Conservation (phyloP, 2,329 filamentous ascomycete species). For the Didymella arachidicola region DNA sequence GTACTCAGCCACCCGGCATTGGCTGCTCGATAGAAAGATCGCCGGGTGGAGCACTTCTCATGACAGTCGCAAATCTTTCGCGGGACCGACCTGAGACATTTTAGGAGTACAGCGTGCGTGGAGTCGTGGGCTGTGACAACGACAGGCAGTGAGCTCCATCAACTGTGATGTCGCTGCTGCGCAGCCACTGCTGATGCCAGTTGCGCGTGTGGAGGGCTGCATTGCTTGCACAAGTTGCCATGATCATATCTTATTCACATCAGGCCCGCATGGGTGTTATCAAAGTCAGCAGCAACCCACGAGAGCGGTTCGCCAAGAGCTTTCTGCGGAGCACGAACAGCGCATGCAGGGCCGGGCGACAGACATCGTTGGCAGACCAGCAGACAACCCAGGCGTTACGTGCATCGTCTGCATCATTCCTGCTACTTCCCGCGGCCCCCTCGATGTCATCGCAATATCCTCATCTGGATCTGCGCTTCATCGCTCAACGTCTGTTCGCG, state of each 20-base stretch:
- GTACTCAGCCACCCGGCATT: conserved; percentile 29
- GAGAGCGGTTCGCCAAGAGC: conserved; percentile 43
- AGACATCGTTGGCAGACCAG: conserved; percentile 16
- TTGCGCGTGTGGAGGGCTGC: conserved; percentile 33
- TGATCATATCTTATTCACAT: conserved; percentile 48
- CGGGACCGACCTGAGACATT: conserved; percentile 21
- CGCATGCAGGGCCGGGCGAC: conserved; percentile 26
- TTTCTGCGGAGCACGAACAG: conserved; percentile 35
- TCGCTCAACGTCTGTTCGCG: conserved; percentile 21
- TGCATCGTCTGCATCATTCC: conserved; percentile 35
- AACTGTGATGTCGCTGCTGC: conserved; percentile 3
- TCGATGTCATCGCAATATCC: conserved; percentile 40
- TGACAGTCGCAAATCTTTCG: conserved; percentile 20
- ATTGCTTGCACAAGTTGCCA: conserved; percentile 22
- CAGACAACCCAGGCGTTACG: conserved; percentile 23
- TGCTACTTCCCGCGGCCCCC: conserved; percentile 27
- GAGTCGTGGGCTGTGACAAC: conserved; percentile 11
- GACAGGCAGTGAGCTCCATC: conserved; percentile 6
- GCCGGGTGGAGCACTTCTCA: conserved; percentile 17
- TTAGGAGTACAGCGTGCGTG: conserved; percentile 1
- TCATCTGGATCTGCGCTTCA: conserved; percentile 25
- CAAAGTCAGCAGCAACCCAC: conserved; percentile 34
- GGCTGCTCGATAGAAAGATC: conserved; percentile 28
- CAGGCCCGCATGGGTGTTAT: conserved; percentile 45
- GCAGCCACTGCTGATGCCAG: conserved; percentile 8